These are phyloP conservation scores for Neurospora sp. DNA, from an alignment of 495 filamentous ascomycete genomes.

Conservation along the genomic window DNA sequence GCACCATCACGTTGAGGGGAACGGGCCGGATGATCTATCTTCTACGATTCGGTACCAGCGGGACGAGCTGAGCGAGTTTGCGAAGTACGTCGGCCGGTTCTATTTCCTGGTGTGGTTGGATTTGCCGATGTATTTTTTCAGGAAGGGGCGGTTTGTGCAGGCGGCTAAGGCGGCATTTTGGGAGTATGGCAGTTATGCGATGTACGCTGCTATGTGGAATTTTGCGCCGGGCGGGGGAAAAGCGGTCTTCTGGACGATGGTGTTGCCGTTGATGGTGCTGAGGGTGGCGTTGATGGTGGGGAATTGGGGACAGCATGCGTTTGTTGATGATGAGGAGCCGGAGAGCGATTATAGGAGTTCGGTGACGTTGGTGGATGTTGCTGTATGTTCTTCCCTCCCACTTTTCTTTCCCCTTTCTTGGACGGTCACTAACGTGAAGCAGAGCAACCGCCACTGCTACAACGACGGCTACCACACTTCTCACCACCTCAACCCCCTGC, in stretches of 20 bases:
- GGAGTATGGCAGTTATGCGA: conserved; percentile 44
- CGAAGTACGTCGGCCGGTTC: conserved; percentile 62
- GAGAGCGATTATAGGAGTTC: conserved; percentile 56
- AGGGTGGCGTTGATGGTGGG: conserved; percentile 66
- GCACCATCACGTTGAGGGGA: conserved; percentile 74
- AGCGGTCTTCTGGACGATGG: conserved; percentile 44
- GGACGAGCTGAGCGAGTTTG: conserved; percentile 51
- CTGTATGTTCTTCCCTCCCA: conserved; percentile 35
- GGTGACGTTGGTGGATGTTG: conserved; percentile 55
- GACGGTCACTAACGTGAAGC: no score
- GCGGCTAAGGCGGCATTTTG: conserved; percentile 44
- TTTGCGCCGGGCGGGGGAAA: not conserved
- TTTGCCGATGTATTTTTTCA: conserved; percentile 57
- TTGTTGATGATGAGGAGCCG: conserved; percentile 59
- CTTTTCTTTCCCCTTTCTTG: no score
- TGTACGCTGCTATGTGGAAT: not conserved
- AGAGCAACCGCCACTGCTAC: conserved; percentile 42
- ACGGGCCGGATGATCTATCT: conserved; percentile 65
- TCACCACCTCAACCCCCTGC: conserved; percentile 62
- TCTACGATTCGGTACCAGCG: conserved; percentile 70
- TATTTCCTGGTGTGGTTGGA: conserved; percentile 63
- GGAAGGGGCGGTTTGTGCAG: conserved; percentile 37
- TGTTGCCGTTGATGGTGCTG: conserved; percentile 47
- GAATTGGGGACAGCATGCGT: conserved; percentile 70
- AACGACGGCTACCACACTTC: conserved; percentile 76